A percentile compares a stretch with the other conserved stretches of the same genome.
Evolutionary conservation across 2,329 filamentous ascomycete genomes (phyloP).

Genomic region (Neofusicoccum cordaticola): DNA sequence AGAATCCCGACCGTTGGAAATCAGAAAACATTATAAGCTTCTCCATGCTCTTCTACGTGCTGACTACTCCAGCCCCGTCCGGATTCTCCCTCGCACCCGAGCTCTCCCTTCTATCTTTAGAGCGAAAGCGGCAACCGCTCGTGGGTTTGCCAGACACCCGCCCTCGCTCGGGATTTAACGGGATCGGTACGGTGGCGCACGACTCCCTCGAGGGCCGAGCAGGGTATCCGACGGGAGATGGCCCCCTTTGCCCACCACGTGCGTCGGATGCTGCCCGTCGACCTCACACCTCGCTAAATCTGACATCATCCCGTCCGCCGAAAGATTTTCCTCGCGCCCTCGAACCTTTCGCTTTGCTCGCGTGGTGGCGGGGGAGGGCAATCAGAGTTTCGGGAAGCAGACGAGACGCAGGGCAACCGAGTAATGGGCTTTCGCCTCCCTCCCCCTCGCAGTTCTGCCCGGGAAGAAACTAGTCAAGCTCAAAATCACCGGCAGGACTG

Average conservation of each 20-base stretch:
- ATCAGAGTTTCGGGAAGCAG: not conserved
- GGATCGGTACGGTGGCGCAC: not conserved
- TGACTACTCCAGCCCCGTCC: not conserved
- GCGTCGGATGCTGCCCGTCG: not conserved
- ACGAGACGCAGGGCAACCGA: not conserved
- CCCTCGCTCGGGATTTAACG: not conserved
- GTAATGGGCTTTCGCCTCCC: not conserved
- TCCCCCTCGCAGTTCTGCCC: too few relatives aligned
- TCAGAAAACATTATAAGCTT: not conserved
- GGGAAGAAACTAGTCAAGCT: not conserved
- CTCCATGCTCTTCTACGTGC: not conserved
- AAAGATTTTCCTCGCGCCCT: not conserved
- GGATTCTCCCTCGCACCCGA: not conserved
- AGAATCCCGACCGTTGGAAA: constrained; percentile 4
- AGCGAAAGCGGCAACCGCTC: not conserved
- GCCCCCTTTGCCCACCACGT: not conserved
- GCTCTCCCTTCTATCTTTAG: not conserved
- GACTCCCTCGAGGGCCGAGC: not conserved
- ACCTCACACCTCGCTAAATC: not conserved
- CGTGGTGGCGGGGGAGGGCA: not conserved
- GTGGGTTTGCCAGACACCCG: not conserved
- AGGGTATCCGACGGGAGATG: not conserved
- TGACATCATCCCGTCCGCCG: not conserved
- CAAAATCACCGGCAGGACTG: not conserved
- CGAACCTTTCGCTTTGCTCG: not conserved